Base-by-base conservation (phyloP, 1,139 yeast species). In the Komagataea norvegica region DNA sequence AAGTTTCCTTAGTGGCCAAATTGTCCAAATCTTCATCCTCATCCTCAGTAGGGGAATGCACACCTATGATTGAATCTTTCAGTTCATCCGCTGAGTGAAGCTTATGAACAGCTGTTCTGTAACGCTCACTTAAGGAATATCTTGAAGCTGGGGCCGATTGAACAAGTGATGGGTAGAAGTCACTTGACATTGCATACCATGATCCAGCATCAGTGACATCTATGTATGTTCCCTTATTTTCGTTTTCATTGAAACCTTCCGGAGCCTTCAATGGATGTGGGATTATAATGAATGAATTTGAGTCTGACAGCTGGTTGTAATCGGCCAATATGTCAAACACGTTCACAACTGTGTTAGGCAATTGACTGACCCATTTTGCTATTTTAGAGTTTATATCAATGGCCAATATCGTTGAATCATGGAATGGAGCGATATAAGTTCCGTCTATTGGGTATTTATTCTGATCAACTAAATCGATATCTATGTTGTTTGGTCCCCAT, bases 401-500 rank as follows among this genome's bases (percentile, higher is more conserved):
- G 0, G 93, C 91, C 46, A 72, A 65, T 36, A 75, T 61, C 5
- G 86, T 77, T 51, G 72, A 77, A 54, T 86, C 94, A 54, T 83
- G 86, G 53, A 86, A 77, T 1, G 96, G 95, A 2, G 93, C 81
- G 46, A 91, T 79, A 51, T 84, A 84, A 5, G 86, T 62, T 30
- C 80, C 78, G 57, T 89, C 97, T 16, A 71, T 47, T 5, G 86
- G 74, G 32, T 70, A 66, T 42, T 67, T 68, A 48, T 81, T 69
- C 43, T 68, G 68, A 18, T 48, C 46, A 2, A 61, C 77, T 42
- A 89, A 67, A 54, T 83, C 91, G n/a, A 37, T 30, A 56, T 91
- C 95, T 42, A 89, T 68, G 47, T 87, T 80, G 60, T 89, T 89
- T 20, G 95, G 95, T 7, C 94, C 95, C 96, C 97, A 91, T 37